These are phyloP conservation scores for Aspergillus biplanus DNA, from an alignment of 495 filamentous ascomycete species.

Conservation along the genomic window DNA sequence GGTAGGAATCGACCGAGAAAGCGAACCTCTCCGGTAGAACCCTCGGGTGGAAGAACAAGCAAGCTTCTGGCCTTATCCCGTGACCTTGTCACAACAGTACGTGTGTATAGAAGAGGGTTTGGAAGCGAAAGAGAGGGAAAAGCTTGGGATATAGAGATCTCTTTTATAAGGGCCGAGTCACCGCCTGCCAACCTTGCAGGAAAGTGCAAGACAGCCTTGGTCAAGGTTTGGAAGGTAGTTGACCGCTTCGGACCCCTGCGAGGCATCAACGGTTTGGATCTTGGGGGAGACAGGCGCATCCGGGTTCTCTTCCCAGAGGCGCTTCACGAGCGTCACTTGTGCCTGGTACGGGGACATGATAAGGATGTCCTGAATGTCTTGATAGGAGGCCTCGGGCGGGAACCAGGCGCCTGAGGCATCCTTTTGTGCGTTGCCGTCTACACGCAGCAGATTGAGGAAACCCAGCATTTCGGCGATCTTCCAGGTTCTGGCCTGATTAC, in stretches of 20 bases:
- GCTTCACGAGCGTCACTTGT: constrained; percentile 2
- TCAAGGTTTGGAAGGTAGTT: too few relatives aligned
- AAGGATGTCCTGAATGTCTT: not conserved
- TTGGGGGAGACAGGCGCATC: not conserved
- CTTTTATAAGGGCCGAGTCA: too few relatives aligned
- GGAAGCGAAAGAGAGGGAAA: too few relatives aligned
- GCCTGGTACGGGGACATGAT: constrained; percentile 8
- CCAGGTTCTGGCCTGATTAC: not conserved
- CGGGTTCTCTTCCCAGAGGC: not conserved
- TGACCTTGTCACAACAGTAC: too few relatives aligned
- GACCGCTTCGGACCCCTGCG: constrained; percentile 7
- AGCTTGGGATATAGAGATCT: too few relatives aligned
- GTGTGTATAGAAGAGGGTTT: too few relatives aligned
- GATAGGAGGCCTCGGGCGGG: not conserved
- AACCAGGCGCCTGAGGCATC: not conserved
- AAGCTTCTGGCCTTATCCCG: too few relatives aligned
- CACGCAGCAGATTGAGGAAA: not conserved
- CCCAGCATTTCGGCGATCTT: not conserved
- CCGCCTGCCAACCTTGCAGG: too few relatives aligned
- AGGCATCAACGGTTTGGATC: constrained; percentile 7
- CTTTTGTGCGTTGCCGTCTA: not conserved
- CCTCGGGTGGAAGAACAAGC: too few relatives aligned
- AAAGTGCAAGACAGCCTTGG: too few relatives aligned
- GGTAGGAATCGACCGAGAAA: too few relatives aligned
- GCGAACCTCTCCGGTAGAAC: too few relatives aligned